Evolutionary conservation across 768 basidiomycete species (phyloP).

Genomic region (Neoboletus brunneissimus): DNA sequence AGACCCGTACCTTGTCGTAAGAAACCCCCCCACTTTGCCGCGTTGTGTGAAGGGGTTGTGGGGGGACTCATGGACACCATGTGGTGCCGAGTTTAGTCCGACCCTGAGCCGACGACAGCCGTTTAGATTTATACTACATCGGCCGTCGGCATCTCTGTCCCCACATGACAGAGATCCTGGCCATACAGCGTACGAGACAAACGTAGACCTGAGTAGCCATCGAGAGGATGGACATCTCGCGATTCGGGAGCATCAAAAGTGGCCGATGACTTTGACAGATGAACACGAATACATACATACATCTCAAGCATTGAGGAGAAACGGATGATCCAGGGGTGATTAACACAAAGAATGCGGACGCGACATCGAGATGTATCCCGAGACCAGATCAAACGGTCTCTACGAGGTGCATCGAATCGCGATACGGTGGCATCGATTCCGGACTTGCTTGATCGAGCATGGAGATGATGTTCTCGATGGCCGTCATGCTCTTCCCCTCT

Average conservation of each 20-base stretch:
- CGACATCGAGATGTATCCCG: background rate
- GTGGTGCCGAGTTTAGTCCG: background rate
- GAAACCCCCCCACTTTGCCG: background rate
- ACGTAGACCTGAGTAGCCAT: background rate
- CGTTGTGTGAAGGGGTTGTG: background rate
- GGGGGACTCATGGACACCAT: background rate
- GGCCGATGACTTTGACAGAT: background rate
- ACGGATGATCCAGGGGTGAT: background rate
- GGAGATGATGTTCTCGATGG: conserved; percentile 27
- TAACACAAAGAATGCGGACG: background rate
- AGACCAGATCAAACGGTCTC: conserved; percentile 8
- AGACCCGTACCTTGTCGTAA: background rate
- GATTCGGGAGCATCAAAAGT: background rate
- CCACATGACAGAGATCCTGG: background rate
- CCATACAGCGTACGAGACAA: background rate
- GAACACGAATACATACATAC: conserved; percentile 6
- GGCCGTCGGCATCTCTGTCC: background rate
- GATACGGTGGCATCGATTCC: background rate
- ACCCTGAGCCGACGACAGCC: background rate
- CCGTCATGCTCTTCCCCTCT: conserved; percentile 23
- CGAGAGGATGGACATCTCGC: background rate
- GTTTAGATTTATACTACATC: background rate
- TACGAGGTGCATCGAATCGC: background rate
- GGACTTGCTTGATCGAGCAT: conserved; percentile 29
- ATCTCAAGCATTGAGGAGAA: background rate